Percentiles rank a stretch among this genome's conserved stretches.
Evolutionary conservation across 495 filamentous ascomycete genomes (phyloP).

Genomic region (Penicillium waksmanii): DNA sequence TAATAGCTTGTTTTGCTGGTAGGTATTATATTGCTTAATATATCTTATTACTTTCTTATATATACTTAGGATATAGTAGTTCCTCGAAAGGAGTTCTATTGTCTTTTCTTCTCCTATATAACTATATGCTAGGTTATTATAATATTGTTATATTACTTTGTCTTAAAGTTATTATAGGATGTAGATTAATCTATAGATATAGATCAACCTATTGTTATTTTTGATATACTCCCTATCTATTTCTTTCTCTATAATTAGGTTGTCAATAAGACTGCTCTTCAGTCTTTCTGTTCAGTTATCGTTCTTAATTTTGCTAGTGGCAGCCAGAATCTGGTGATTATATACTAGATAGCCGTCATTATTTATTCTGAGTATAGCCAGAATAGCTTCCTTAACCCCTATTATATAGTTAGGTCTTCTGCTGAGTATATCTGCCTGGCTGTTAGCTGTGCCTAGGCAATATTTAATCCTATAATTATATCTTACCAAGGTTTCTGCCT

Average conservation of each 20-base stretch:
- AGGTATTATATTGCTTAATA: conserved; percentile 12
- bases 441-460: conserved; percentile 19
- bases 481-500: conserved; percentile 13
- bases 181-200: conserved; percentile 16
- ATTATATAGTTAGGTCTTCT: conserved; percentile 17
- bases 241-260: background rate
- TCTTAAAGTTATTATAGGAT: conserved; percentile 4
- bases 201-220: conserved; percentile 12
- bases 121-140: conserved; percentile 5
- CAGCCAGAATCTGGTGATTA: conserved; percentile 7
- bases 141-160: conserved; percentile 13
- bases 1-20: conserved; percentile 6
- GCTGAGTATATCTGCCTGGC: conserved; percentile 14
- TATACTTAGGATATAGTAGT: conserved; percentile 10
- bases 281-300: conserved; percentile 1
- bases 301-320: conserved; percentile 6
- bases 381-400: conserved; percentile 11
- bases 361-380: conserved; percentile 13
- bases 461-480: conserved; percentile 23
- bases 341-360: conserved; percentile 12
- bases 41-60: conserved; percentile 8
- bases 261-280: background rate
- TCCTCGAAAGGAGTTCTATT: conserved; percentile 14
- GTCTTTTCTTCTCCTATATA: conserved; percentile 13
- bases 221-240: background rate